Evolutionary conservation across 1,139 yeast genomes (phyloP), one percentile per base, ranked within the genome.

Genomic region (Tardiomyces blankii): DNA sequence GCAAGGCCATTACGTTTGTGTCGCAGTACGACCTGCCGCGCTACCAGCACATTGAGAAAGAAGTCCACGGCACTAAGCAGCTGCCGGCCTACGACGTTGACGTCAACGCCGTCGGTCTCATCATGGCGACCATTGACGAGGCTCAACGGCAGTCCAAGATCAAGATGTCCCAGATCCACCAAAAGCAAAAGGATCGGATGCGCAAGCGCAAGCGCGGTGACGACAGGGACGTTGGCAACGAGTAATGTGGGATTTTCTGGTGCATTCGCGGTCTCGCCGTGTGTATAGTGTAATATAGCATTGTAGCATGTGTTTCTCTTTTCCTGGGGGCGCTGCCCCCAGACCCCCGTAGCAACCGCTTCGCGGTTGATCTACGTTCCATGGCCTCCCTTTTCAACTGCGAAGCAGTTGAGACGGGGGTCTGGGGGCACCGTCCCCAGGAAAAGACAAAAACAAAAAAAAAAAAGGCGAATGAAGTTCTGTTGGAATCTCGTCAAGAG

Each of bases 21-120:
- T 88, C 96, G 1, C 99, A 91, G 64, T 93, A 91, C 62, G 98
- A 91, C 63, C 72, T 91, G 52, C 96, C 88, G 64, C 69, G 88
- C 59, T 85, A 85, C 59, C 70, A 88, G 54, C 74, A 96, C 59
- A 89, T 91, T 47, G 99, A 91, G 64, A 62, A 64, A 41, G 70
- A 63, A 32, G 63, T 69, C 8, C 66, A 66, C 44, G 83, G 82
- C 44, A 95, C 84, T 3, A 76, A 89, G 55, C 84, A 82, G 58
- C 69, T 88, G 42, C 88, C 89, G 2, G 88, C 86, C 62, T 95
- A 85, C 56, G 81, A 80, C 5, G 85, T 93, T 2, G 82, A 87
- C 44, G 82, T 78, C 58, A 84, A 80, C 52, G 84, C 82, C 2
- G 85, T 91, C 51, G 73, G 82, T 62, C 79, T 88, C 3, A 68